Evolutionary conservation across 345 rosid genomes (phyloP).

Genomic region (Euphorbia pulcherrima): DNA sequence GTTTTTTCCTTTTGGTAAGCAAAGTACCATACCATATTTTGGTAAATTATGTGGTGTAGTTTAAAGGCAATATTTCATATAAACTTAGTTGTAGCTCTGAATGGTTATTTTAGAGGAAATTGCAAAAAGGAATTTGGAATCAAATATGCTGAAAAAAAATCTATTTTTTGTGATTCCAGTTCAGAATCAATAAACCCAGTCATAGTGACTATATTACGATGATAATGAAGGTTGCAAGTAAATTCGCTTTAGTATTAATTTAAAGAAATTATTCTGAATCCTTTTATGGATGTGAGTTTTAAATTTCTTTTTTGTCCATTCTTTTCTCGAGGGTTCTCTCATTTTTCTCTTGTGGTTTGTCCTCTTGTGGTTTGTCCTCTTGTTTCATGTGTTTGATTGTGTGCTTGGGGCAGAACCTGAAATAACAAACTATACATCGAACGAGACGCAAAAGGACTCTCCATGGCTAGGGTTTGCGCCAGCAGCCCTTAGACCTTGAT

Average conservation of each 20-base stretch:
- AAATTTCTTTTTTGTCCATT: too few relatives aligned
- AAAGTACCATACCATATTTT: background rate
- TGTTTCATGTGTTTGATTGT: too few relatives aligned
- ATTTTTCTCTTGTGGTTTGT: too few relatives aligned
- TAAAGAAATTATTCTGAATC: too few relatives aligned
- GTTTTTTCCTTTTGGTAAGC: background rate
- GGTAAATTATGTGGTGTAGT: background rate
- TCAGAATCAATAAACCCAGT: background rate
- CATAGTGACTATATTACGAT: background rate
- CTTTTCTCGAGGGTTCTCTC: too few relatives aligned
- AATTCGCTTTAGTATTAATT: background rate
- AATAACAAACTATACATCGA: too few relatives aligned
- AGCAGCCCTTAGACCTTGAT: too few relatives aligned
- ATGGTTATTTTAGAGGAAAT: background rate
- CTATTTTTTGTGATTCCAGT: background rate
- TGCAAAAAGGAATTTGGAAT: background rate
- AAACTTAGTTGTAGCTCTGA: background rate
- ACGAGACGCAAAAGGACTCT: too few relatives aligned
- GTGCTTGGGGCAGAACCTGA: too few relatives aligned
- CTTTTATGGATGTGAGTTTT: too few relatives aligned
- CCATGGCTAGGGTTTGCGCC: too few relatives aligned
- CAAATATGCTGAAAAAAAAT: background rate
- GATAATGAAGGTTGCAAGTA: background rate
- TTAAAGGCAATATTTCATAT: background rate
- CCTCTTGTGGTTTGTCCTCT: too few relatives aligned